Evolutionary conservation across 2,329 filamentous ascomycete species (phyloP).

Genomic region (Madurella mycetomatis): DNA sequence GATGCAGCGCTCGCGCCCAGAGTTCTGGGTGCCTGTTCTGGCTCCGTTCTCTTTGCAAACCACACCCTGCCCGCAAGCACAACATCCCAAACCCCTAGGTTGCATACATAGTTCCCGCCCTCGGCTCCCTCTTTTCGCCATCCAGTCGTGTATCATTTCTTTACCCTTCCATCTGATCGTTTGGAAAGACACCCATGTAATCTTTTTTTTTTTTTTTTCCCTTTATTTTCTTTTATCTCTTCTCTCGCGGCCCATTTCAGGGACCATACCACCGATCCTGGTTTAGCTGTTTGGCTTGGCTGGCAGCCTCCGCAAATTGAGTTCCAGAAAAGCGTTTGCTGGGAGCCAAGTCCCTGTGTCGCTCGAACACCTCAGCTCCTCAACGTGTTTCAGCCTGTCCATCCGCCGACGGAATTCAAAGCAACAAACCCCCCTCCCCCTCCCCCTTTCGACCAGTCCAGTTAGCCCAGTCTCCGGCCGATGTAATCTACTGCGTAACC

Average conservation of each 20-base stretch:
- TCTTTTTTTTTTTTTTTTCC: no score
- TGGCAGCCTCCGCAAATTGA: conserved; percentile 5
- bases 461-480: neutral
- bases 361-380: conserved; percentile 27
- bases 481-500: conserved; percentile 8
- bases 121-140: conserved; percentile 20
- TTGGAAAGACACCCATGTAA: neutral
- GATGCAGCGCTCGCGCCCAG: conserved; percentile 1
- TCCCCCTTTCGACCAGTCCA: conserved; percentile 1
- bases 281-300: conserved; percentile 4
- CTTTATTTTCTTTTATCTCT: conserved; percentile 1
- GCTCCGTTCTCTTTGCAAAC: conserved; percentile 9
- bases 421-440: conserved; percentile 8
- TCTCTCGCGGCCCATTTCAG: neutral
- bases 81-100: conserved; percentile 2
- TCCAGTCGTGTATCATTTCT: neutral
- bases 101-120: neutral
- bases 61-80: conserved; percentile 1
- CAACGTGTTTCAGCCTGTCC: conserved; percentile 28
- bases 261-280: neutral
- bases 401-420: conserved; percentile 19
- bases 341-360: conserved; percentile 23
- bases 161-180: neutral
- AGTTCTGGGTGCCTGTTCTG: conserved; percentile 11
- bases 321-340: conserved; percentile 8